Base-by-base conservation (phyloP, 2,329 filamentous ascomycete species). In the Alternaria postmessia region DNA sequence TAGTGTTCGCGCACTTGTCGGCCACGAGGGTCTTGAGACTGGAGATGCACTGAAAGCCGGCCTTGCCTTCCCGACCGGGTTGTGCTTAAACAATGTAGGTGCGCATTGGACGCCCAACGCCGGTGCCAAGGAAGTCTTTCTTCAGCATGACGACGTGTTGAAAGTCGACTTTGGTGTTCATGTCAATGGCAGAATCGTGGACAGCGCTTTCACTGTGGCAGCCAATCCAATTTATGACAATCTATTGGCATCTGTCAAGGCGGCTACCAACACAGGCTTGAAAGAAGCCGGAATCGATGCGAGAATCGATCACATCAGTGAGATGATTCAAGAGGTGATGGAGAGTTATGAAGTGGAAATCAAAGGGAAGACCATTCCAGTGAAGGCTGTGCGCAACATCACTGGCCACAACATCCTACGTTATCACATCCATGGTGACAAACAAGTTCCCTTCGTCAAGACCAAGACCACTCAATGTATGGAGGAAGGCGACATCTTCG, bases 401-500 rank as follows among this genome's bases (percentile, higher is more conserved):
- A 94, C 90, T 69, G 93, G 93, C n/a, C 94, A 97, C 82, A 94
- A 92, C 67, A 97, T 97, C 75, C 84, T 92, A 60, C 94, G 89
- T 64, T 95, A 94, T 83, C 89, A 89, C 76, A 97, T 97, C 71
- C 94, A 97, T 80, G 93, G 94, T 61, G 90, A 88, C 72, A 97
- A 97, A 84, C 93, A 91, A 74, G 92, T 97, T 47, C 94, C 94
- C 0, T 96, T 97, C 70, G 91, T 97, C 65, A 96, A 96, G 82
- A 89, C 88, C 62, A 86, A 86, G 64, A 92, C 96, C 72, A 87
- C 88, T 74, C 95, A 92, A 58, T 96, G 96, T 84, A 97, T 97
- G 94, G 94, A 97, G 81, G 94, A 97, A 81, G 93, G 93, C 42
- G 94, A 97, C 72, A 88, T 93, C 28, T 97, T 96, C 78, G 94